A percentile compares a stretch with the other conserved stretches of the same genome.
Conservation (phyloP, 768 basidiomycete genomes). For the Dioszegia hungarica region DNA sequence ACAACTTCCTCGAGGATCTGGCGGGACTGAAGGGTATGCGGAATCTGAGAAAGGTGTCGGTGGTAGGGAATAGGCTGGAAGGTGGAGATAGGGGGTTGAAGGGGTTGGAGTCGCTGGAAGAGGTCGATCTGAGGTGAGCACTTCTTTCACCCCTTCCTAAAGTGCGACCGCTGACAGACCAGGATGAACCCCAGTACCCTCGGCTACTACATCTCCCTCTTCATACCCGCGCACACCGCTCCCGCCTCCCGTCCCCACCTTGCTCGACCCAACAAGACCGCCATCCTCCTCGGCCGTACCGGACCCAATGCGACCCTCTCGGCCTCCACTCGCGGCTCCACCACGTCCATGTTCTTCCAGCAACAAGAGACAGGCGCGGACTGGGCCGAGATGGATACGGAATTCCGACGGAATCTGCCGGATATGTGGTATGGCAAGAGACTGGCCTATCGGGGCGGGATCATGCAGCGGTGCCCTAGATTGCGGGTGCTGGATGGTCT, state of each 20-base stretch:
- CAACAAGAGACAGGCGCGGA: background rate
- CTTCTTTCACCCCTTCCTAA: background rate
- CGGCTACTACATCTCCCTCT: conserved; percentile 86
- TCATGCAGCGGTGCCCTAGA: conserved; percentile 68
- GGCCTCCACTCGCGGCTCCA: background rate
- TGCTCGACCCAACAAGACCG: conserved; percentile 12
- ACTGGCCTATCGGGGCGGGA: conserved; percentile 78
- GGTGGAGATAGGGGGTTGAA: conserved; percentile 53
- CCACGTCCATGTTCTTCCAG: conserved; percentile 5
- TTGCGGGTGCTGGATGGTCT: conserved; percentile 81
- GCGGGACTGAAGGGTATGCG: conserved; percentile 68
- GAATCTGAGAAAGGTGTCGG: conserved; percentile 73
- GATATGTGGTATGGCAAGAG: conserved; percentile 82
- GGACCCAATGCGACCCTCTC: conserved; percentile 62
- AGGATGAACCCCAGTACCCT: conserved; percentile 96
- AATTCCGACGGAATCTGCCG: conserved; percentile 84
- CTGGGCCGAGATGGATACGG: conserved; percentile 75
- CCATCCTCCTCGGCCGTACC: conserved; percentile 49
- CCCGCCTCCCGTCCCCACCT: conserved; percentile 50
- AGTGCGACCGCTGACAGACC: background rate
- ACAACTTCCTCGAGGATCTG: conserved; percentile 75
- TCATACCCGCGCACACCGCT: conserved; percentile 49
- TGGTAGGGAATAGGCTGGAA: conserved; percentile 70
- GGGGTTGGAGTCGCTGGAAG: conserved; percentile 72
- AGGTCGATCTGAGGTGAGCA: conserved; percentile 81